A percentile compares a stretch with the other conserved stretches of the same genome.
Evolutionary conservation across 106 monocot genomes (phyloP).

Genomic region (Phalaenopsis aphrodite): DNA sequence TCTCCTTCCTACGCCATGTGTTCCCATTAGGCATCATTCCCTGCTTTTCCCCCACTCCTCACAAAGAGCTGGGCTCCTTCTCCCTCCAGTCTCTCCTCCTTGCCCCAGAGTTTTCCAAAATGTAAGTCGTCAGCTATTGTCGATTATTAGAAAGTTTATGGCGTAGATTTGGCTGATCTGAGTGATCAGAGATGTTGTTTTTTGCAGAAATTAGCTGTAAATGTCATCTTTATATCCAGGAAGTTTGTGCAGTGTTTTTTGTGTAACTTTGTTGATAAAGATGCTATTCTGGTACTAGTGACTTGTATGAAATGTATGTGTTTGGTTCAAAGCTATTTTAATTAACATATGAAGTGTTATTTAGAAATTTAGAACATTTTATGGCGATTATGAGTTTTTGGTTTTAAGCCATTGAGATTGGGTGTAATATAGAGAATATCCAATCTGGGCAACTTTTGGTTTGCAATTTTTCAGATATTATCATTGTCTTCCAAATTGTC

Average conservation of each 20-base stretch:
- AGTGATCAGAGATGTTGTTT: neutral
- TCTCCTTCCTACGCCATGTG: conserved; percentile 39
- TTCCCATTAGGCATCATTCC: conserved; percentile 69
- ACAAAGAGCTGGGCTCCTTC: conserved; percentile 54
- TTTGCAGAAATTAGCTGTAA: neutral
- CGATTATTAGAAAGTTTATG: neutral
- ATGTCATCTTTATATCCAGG: neutral
- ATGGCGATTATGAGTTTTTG: too few relatives aligned
- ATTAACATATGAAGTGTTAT: too few relatives aligned
- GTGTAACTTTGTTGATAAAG: too few relatives aligned
- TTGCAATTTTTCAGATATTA: neutral
- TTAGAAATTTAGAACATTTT: too few relatives aligned
- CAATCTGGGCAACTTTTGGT: neutral
- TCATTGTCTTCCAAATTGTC: neutral
- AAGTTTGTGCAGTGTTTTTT: neutral
- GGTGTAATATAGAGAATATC: too few relatives aligned
- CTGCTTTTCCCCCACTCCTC: conserved; percentile 30
- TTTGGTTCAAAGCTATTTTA: too few relatives aligned
- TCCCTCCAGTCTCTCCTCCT: conserved; percentile 49
- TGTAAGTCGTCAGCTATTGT: conserved; percentile 19
- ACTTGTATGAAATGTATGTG: neutral
- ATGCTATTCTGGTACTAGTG: neutral
- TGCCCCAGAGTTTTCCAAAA: conserved; percentile 23
- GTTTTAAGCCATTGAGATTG: too few relatives aligned
- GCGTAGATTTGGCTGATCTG: neutral